Base-by-base conservation (phyloP, 2,329 filamentous ascomycete genomes). In the Scedosporium apiospermum region DNA sequence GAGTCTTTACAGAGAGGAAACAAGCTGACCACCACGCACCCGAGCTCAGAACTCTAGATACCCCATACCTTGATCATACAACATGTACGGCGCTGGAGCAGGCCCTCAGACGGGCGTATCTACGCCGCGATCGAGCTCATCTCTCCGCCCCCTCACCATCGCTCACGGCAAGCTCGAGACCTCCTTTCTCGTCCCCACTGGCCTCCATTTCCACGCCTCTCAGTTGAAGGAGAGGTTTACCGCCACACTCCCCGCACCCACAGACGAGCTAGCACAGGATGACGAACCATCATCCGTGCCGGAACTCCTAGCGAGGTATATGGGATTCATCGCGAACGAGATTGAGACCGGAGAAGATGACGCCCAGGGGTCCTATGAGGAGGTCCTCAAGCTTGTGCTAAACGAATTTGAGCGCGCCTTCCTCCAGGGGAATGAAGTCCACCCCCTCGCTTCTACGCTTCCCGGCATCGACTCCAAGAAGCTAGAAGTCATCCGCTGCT, bases 391-490 rank as follows among this genome's bases (percentile, higher is more conserved):
- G 79, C 84, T 97, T 65, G 84, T 96, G 62, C 80, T 98, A 62
- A 96, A 95, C 76, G 95, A 99, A 77, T 99, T 99, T 69, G 95
- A 99, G 83, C 88, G 95, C 57, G 91, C 88, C 62, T 98, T 96
- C 77, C 87, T 99, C 71, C 87, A 89, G 62, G 95, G 95, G 66
- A 99, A 99, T 71, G 96, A 99, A 74, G 92, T 96, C 58, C 96
- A 99, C 77, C 92, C 93, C 27, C 78, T 99, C 65, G 92, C 89
- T 55, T 90, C 91, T 42, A 83, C 84, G 7, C 82, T 99, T 12
- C 93, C 95, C 1, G 95, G 96, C 67, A 98, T 98, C 68, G 87
- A 90, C 65, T 82, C 87, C 68, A 99, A 99, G 84, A 98, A 97
- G 80, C 83, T 96, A 64, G 83, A 90, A 69, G 91, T 96, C 18